phyloP scores from a whole-genome alignment of 768 basidiomycete species.

The Dacryopinax primogenitus region DNA sequence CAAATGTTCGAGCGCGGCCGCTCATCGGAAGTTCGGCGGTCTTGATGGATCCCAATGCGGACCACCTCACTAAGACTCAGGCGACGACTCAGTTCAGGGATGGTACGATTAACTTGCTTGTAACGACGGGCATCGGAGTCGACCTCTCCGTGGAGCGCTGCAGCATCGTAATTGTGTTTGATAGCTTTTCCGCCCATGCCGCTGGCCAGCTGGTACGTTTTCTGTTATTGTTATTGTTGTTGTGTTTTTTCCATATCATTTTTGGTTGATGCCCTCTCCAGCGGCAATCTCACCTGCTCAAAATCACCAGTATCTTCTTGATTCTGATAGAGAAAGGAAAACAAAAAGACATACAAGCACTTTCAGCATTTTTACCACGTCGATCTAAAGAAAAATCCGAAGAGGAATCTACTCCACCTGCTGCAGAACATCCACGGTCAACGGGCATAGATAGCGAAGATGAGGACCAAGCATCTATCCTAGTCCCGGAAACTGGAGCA shows the following conservation, averaged over 20 bases:
- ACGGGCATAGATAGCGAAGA: constrained; percentile 38
- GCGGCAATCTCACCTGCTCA: constrained; percentile 43
- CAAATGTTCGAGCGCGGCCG: constrained; percentile 44
- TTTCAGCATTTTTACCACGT: constrained; percentile 36
- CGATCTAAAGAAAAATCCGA: constrained; percentile 43
- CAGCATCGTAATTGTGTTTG: neutral
- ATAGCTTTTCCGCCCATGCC: neutral
- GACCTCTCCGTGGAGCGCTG: constrained; percentile 34
- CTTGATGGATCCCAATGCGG: constrained; percentile 6
- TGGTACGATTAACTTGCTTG: constrained; percentile 11
- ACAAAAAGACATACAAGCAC: constrained; percentile 40
- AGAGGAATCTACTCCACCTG: constrained; percentile 35
- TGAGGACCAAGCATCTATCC: constrained; percentile 31
- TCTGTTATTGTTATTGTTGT: no score
- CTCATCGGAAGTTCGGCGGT: constrained; percentile 29
- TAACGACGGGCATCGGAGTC: constrained; percentile 38
- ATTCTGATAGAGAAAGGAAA: constrained; percentile 50
- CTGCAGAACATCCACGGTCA: constrained; percentile 34
- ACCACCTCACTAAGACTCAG: constrained; percentile 17
- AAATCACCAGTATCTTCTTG: constrained; percentile 39
- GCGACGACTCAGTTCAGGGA: constrained; percentile 28
- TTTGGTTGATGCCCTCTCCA: constrained; percentile 24
- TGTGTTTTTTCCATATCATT: no score
- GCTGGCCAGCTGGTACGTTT: neutral
- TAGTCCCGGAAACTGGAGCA: constrained; percentile 51